phyloP scores from a whole-genome alignment of 148 eudicot species.

The Rhododendron simsii region DNA sequence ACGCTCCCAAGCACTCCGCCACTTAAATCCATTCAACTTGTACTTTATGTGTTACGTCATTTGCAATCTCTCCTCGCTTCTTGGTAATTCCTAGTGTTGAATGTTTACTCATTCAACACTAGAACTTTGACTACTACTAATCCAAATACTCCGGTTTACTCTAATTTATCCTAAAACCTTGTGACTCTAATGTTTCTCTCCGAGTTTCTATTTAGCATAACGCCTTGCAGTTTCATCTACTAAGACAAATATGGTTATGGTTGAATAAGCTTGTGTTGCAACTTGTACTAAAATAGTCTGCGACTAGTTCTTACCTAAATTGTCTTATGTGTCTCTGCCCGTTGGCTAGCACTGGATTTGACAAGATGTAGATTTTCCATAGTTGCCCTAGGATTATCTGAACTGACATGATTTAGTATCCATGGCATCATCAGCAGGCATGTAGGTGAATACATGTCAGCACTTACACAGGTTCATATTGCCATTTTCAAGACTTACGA shows the following conservation, averaged over 20 bases:
- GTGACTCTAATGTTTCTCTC: background rate
- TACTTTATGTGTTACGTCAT: background rate
- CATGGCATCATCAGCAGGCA: background rate
- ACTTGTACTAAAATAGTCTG: background rate
- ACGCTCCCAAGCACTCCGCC: background rate
- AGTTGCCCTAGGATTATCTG: background rate
- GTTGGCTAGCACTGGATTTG: background rate
- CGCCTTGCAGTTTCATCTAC: background rate
- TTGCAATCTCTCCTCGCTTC: background rate
- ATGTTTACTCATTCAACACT: background rate
- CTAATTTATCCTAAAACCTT: background rate
- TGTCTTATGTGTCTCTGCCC: background rate
- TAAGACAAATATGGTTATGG: background rate
- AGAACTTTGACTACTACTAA: background rate
- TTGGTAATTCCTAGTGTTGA: background rate
- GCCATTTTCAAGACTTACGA: background rate
- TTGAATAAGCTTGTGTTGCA: background rate
- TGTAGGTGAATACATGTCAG: background rate
- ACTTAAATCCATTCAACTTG: background rate
- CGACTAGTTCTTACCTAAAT: background rate
- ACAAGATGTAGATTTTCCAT: background rate
- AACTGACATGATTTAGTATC: background rate
- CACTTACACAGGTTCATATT: background rate
- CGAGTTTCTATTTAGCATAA: background rate
- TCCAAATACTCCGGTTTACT: background rate